A percentile compares a stretch with the other conserved stretches of the same genome.
phyloP scores from a whole-genome alignment of 2,329 filamentous ascomycete genomes.

The Verticillium dahliae region DNA sequence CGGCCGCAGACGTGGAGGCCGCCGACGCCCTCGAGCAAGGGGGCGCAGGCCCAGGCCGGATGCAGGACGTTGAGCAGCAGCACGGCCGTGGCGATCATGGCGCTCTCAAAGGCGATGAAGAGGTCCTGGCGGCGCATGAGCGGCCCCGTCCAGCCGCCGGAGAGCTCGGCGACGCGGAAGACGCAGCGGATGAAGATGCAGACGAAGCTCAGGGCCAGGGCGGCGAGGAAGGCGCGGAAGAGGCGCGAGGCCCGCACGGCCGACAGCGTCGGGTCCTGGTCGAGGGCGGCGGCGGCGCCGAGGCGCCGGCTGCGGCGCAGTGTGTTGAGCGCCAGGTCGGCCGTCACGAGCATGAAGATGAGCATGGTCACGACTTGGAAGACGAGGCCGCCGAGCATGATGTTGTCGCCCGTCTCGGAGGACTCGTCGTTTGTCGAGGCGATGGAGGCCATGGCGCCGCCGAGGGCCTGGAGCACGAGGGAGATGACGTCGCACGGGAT shows the following conservation, averaged over 20 bases:
- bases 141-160: constrained; percentile 53
- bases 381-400: constrained; percentile 58
- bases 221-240: constrained; percentile 50
- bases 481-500: constrained; percentile 57
- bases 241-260: constrained; percentile 29
- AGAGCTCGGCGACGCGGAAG: constrained; percentile 58
- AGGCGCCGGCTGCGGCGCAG: constrained; percentile 25
- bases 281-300: constrained; percentile 24
- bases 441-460: constrained; percentile 47
- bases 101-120: constrained; percentile 53
- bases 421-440: constrained; percentile 28
- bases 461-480: constrained; percentile 52
- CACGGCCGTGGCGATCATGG: constrained; percentile 42
- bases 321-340: constrained; percentile 43
- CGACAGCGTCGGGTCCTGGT: constrained; percentile 27
- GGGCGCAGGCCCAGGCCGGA: constrained; percentile 24
- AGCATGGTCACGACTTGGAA: constrained; percentile 54
- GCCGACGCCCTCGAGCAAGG: constrained; percentile 17
- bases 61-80: constrained; percentile 38
- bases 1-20: background rate
- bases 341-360: constrained; percentile 43
- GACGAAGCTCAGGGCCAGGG: constrained; percentile 50
- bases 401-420: constrained; percentile 42
- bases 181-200: constrained; percentile 58
- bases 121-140: constrained; percentile 48